Conservation (phyloP, 2,329 filamentous ascomycete genomes). For the Drechslerella dactyloides region DNA sequence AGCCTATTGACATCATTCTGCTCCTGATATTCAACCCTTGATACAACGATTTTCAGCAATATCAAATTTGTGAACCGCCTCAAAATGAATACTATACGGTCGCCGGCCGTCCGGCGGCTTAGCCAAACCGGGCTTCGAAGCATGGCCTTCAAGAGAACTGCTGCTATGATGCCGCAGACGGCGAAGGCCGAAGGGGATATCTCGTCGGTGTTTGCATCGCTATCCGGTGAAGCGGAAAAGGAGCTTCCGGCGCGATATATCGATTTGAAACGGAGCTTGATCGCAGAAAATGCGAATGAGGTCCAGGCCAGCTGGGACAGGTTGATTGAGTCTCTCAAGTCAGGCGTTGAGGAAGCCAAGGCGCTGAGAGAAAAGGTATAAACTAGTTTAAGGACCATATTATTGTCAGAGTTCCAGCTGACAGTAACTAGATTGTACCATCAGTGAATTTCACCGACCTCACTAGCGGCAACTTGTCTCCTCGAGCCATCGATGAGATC, state of each 20-base stretch:
- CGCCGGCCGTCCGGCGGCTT: slow-evolving; percentile 9
- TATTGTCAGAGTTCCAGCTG: not conserved
- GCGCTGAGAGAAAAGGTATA: slow-evolving; percentile 60
- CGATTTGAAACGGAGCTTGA: slow-evolving; percentile 64
- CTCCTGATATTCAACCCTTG: too few species aligned
- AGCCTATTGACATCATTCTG: too few species aligned
- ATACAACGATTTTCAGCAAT: too few species aligned
- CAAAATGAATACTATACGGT: slow-evolving; percentile 26
- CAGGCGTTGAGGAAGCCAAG: slow-evolving; percentile 63
- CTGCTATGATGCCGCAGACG: slow-evolving; percentile 34
- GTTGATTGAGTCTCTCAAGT: slow-evolving; percentile 60
- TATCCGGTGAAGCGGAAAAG: slow-evolving; percentile 61
- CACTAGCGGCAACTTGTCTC: slow-evolving; percentile 54
- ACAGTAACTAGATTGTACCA: slow-evolving; percentile 61
- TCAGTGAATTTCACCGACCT: slow-evolving; percentile 64
- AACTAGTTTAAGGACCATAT: not conserved
- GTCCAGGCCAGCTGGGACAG: slow-evolving; percentile 63
- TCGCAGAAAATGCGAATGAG: slow-evolving; percentile 62
- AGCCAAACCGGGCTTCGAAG: not conserved
- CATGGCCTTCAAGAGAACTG: slow-evolving; percentile 16
- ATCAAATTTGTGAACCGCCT: not conserved
- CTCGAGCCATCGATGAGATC: slow-evolving; percentile 60
- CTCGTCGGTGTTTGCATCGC: slow-evolving; percentile 67
- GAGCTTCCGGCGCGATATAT: slow-evolving; percentile 66
- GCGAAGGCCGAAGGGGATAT: slow-evolving; percentile 68